phyloP scores from a whole-genome alignment of 139 green algal species.

The Chlorella sp. region DNA sequence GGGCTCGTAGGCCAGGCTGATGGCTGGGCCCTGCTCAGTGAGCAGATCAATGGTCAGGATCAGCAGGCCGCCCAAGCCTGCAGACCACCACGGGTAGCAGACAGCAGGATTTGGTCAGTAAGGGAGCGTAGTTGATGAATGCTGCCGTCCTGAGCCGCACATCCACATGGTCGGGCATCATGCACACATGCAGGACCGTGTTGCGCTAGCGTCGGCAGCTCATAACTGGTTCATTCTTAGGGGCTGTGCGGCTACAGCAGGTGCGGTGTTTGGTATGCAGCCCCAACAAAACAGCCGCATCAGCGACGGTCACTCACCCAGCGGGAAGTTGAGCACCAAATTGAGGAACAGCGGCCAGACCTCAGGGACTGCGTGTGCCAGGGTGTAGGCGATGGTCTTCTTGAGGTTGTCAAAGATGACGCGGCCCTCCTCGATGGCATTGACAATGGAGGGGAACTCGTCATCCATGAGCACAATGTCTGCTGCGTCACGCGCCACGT shows the following conservation, averaged over 20 bases:
- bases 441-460: conserved; percentile 74
- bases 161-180: no score
- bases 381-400: conserved; percentile 48
- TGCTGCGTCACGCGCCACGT: conserved; percentile 54
- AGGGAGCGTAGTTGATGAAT: no score
- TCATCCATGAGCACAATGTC: conserved; percentile 82
- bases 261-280: background rate
- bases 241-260: no score
- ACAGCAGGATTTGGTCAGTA: no score
- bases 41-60: conserved; percentile 44
- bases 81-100: background rate
- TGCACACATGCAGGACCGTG: no score
- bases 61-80: conserved; percentile 33
- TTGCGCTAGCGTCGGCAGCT: no score
- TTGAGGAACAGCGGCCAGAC: conserved; percentile 34
- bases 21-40: conserved; percentile 45
- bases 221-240: no score
- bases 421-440: conserved; percentile 43
- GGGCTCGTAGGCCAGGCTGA: conserved; percentile 42
- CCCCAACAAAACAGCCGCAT: background rate
- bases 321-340: conserved; percentile 27
- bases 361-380: conserved; percentile 35
- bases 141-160: no score
- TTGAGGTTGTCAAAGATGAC: conserved; percentile 30
- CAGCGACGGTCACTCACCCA: no score